These are phyloP conservation scores for Plantago lanceolata DNA, from an alignment of 305 asterid species.

Conservation along the genomic window DNA sequence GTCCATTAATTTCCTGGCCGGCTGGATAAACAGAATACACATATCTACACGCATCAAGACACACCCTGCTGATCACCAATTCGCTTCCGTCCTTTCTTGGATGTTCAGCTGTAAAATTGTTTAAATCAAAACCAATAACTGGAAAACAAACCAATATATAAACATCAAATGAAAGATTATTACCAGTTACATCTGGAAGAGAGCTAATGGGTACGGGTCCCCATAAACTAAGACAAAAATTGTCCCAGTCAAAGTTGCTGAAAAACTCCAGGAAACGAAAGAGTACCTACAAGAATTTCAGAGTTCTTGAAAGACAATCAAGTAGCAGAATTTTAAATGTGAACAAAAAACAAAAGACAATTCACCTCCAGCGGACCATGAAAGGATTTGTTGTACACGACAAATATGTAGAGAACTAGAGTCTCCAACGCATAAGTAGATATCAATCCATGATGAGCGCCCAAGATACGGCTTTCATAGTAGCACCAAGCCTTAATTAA, in stretches of 20 bases:
- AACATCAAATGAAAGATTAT: constrained; percentile 10
- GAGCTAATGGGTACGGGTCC: constrained; percentile 85
- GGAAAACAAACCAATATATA: constrained; percentile 3
- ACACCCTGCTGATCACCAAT: constrained; percentile 71
- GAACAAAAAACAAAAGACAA: constrained; percentile 15
- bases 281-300: constrained; percentile 55
- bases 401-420: constrained; percentile 84
- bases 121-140: constrained; percentile 20
- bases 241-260: constrained; percentile 94
- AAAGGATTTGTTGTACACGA: constrained; percentile 76
- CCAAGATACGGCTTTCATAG: constrained; percentile 89
- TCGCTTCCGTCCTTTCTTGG: constrained; percentile 74
- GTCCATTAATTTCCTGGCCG: constrained; percentile 71
- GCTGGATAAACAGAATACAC: constrained; percentile 79
- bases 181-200: constrained; percentile 86
- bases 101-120: constrained; percentile 60
- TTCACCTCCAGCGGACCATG: constrained; percentile 88
- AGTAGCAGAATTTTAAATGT: constrained; percentile 13
- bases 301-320: constrained; percentile 26
- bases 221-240: constrained; percentile 86
- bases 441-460: constrained; percentile 93
- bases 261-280: constrained; percentile 78
- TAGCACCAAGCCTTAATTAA: constrained; percentile 96
- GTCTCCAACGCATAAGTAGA: constrained; percentile 95
- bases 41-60: constrained; percentile 78